Evolutionary conservation across 805 yeast species (phyloP).

Genomic region (Metschnikowia anglica): DNA sequence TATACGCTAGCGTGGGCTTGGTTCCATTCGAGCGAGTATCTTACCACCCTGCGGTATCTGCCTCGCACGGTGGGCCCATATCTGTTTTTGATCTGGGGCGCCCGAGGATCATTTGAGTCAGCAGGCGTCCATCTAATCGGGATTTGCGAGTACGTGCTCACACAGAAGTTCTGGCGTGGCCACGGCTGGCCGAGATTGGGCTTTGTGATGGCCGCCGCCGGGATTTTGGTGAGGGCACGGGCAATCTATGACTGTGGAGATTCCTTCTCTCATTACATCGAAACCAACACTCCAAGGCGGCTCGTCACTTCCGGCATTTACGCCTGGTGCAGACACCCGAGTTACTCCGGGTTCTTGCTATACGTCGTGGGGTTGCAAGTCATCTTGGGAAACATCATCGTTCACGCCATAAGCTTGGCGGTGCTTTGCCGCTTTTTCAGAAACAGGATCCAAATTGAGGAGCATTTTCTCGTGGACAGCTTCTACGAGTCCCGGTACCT

Average conservation of each 20-base stretch:
- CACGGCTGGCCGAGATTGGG: constrained; percentile 18
- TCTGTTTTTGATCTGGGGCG: constrained; percentile 38
- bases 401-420: constrained; percentile 18
- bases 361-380: constrained; percentile 34
- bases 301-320: constrained; percentile 38
- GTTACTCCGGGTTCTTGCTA: constrained; percentile 39
- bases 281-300: constrained; percentile 10
- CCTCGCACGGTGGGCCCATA: constrained; percentile 24
- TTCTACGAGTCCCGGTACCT: constrained; percentile 31
- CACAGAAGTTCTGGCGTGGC: constrained; percentile 4
- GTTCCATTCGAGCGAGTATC: constrained; percentile 32
- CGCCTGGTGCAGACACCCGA: constrained; percentile 34
- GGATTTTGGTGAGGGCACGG: constrained; percentile 27
- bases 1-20: constrained; percentile 24
- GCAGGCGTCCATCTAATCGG: constrained; percentile 29
- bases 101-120: constrained; percentile 33
- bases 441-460: constrained; percentile 36
- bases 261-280: constrained; percentile 36
- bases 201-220: constrained; percentile 19
- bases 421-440: constrained; percentile 29
- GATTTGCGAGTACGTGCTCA: constrained; percentile 25
- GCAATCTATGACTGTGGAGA: constrained; percentile 37
- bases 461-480: constrained; percentile 27
- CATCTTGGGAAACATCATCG: constrained; percentile 25
- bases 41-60: constrained; percentile 27